Conservation (phyloP, 345 rosid genomes). For the Camelina hispida region DNA sequence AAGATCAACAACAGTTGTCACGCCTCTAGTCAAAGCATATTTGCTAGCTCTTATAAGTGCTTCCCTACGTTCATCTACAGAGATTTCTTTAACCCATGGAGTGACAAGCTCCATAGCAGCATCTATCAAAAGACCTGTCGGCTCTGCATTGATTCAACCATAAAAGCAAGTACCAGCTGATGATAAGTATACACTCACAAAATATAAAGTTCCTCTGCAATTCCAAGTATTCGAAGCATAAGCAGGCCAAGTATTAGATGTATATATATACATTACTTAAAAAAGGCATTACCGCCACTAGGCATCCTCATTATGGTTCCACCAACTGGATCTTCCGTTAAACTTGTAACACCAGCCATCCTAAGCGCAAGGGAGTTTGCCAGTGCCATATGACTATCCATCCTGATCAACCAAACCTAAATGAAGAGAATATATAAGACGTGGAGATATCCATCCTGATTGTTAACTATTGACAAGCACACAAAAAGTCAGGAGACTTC, state of each 20-base stretch:
- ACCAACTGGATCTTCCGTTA: conserved; percentile 69
- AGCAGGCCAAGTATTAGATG: background rate
- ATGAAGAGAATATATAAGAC: no score
- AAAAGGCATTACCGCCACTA: conserved; percentile 60
- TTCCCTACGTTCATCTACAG: conserved; percentile 78
- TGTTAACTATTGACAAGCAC: conserved; percentile 17
- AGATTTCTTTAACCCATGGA: conserved; percentile 63
- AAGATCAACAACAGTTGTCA: conserved; percentile 81
- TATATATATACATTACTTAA: background rate
- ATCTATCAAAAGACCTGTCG: conserved; percentile 81
- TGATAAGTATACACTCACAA: conserved; percentile 30
- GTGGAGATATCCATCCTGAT: no score
- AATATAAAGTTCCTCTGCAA: conserved; percentile 3
- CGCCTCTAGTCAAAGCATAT: conserved; percentile 79
- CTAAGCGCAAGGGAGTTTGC: conserved; percentile 81
- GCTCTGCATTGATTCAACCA: conserved; percentile 58
- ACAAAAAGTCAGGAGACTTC: background rate
- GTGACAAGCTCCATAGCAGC: conserved; percentile 81
- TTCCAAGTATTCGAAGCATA: conserved; percentile 14
- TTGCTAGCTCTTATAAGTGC: conserved; percentile 79
- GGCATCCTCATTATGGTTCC: conserved; percentile 66
- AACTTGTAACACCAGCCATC: conserved; percentile 63
- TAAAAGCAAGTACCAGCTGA: conserved; percentile 1
- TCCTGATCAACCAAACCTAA: conserved; percentile 86
- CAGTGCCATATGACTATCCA: conserved; percentile 95